Conservation (phyloP, 2,329 filamentous ascomycete species). For the Hymenoscyphus albidus region DNA sequence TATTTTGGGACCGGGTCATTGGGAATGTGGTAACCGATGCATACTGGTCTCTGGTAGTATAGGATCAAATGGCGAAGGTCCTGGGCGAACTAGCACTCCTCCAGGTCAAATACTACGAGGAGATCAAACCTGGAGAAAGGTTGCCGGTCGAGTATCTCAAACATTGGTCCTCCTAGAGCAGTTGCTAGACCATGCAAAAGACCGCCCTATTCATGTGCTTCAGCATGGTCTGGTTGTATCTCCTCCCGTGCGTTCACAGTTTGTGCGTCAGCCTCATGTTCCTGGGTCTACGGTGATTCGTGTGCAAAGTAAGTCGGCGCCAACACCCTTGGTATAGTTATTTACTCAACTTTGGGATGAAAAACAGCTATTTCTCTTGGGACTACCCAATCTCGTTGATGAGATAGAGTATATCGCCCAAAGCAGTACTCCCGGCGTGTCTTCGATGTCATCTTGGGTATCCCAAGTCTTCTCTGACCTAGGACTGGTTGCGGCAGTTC, state of each 20-base stretch:
- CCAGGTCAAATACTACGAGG: conserved; percentile 33
- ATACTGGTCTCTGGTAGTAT: conserved; percentile 24
- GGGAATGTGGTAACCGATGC: conserved; percentile 34
- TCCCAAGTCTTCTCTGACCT: conserved; percentile 17
- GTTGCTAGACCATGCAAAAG: conserved; percentile 36
- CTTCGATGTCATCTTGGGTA: conserved; percentile 20
- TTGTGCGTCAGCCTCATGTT: conserved; percentile 30
- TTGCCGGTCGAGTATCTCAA: conserved; percentile 40
- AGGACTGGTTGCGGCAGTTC: conserved; percentile 17
- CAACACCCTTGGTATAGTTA: conserved; percentile 13
- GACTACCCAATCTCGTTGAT: conserved; percentile 21
- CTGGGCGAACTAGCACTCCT: conserved; percentile 30
- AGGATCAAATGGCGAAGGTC: conserved; percentile 24
- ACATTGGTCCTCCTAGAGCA: conserved; percentile 36
- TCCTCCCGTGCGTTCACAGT: conserved; percentile 37
- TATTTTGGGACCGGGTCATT: conserved; percentile 42
- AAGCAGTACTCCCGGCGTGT: conserved; percentile 17
- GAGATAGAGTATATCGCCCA: conserved; percentile 19
- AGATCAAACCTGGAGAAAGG: conserved; percentile 33
- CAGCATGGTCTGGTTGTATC: conserved; percentile 21
- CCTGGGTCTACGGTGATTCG: conserved; percentile 30
- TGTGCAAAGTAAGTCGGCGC: conserved; percentile 13
- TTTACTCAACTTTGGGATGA: conserved; percentile 19
- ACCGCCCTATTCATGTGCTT: conserved; percentile 34
- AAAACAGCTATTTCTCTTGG: conserved; percentile 6